These are phyloP conservation scores for Biscogniauxia mediterranea DNA, from an alignment of 2,329 filamentous ascomycete genomes.

Conservation along the genomic window DNA sequence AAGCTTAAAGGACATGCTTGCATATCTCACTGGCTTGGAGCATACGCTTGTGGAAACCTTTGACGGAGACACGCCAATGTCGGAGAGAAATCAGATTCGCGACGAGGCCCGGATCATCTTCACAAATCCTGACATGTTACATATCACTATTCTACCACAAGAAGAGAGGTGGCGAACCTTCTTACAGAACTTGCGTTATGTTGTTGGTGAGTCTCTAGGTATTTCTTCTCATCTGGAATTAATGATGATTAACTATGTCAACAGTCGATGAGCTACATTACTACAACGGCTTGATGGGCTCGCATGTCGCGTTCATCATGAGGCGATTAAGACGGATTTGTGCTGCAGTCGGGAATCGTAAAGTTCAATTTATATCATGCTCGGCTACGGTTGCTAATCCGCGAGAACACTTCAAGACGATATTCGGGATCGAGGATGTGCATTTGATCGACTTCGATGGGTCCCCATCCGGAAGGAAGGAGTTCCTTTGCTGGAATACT, in stretches of 20 bases:
- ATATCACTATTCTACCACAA: constrained; percentile 88
- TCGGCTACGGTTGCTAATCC: constrained; percentile 96
- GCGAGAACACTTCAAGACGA: constrained; percentile 82
- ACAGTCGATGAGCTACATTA: constrained; percentile 84
- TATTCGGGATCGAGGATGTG: constrained; percentile 87
- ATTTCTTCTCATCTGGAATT: constrained; percentile 20
- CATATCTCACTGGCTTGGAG: constrained; percentile 76
- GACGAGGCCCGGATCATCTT: constrained; percentile 92
- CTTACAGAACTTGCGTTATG: constrained; percentile 83
- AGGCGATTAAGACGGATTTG: constrained; percentile 82
- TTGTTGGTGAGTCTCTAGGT: constrained; percentile 59
- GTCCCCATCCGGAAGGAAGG: constrained; percentile 86
- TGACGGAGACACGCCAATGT: constrained; percentile 89
- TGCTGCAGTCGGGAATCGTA: constrained; percentile 81
- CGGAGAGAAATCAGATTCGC: constrained; percentile 72
- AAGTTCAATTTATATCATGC: constrained; percentile 89
- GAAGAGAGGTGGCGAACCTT: constrained; percentile 88
- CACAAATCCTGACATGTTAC: constrained; percentile 97
- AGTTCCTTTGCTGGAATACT: constrained; percentile 97
- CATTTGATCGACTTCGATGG: constrained; percentile 86
- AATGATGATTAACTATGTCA: neutral
- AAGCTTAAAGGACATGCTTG: constrained; percentile 80
- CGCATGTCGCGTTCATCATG: constrained; percentile 95
- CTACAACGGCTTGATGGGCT: constrained; percentile 92
- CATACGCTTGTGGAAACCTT: constrained; percentile 85